A percentile compares a stretch with the other conserved stretches of the same genome.
Evolutionary conservation across 116 monocot species (phyloP).

Genomic region (Trichopus zeylanicus): DNA sequence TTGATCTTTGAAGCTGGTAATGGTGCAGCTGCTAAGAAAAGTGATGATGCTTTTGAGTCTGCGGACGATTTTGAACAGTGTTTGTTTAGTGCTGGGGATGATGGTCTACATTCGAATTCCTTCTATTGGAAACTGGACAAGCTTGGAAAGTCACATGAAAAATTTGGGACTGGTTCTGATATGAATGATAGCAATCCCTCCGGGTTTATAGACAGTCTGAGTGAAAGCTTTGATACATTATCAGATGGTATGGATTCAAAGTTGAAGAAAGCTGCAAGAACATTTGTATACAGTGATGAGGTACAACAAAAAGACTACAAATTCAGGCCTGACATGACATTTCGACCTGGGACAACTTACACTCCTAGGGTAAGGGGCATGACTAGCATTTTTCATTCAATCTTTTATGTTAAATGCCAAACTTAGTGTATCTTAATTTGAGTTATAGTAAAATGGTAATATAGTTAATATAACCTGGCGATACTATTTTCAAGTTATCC

Average conservation of each 20-base stretch:
- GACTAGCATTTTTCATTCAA: no score
- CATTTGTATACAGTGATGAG: constrained; percentile 26
- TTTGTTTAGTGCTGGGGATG: constrained; percentile 24
- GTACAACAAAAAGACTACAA: constrained; percentile 29
- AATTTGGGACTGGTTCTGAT: constrained; percentile 6
- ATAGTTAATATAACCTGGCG: no score
- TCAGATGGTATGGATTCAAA: constrained; percentile 46
- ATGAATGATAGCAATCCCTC: constrained; percentile 4
- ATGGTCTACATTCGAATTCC: constrained; percentile 9
- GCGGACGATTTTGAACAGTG: constrained; percentile 43
- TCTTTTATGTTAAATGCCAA: no score
- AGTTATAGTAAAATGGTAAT: no score
- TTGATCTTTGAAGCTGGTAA: constrained; percentile 12
- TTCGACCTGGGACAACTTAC: constrained; percentile 20
- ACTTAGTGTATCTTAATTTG: no score
- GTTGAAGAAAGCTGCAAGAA: constrained; percentile 25
- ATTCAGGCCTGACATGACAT: constrained; percentile 47
- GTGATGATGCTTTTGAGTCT: constrained; percentile 22
- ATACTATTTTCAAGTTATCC: no score
- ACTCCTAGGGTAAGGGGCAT: constrained; percentile 24
- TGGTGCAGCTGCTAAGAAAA: not conserved
- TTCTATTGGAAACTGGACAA: constrained; percentile 49
- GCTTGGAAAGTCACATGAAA: constrained; percentile 22
- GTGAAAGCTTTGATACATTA: constrained; percentile 34
- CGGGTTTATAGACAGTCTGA: constrained; percentile 5